Evolutionary conservation across 2,329 filamentous ascomycete species (phyloP).

Genomic region (Trichoderma simmonsii): DNA sequence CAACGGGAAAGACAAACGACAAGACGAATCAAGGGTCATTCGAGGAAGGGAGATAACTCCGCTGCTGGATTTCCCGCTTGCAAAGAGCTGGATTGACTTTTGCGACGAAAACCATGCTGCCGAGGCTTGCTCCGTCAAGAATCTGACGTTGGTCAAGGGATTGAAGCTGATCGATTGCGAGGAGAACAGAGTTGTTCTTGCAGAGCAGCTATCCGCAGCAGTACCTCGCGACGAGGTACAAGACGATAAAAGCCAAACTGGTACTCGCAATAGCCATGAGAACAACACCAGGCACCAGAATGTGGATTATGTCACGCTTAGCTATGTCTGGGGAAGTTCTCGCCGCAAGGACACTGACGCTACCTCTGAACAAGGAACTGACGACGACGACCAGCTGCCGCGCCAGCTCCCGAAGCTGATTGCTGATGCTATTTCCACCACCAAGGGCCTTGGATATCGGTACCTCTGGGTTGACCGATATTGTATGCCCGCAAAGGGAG

Average conservation of each 20-base stretch:
- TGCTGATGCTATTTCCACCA: constrained; percentile 34
- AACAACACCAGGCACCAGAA: constrained; percentile 21
- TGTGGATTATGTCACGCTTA: constrained; percentile 35
- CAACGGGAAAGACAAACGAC: not conserved
- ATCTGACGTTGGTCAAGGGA: constrained; percentile 24
- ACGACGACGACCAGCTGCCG: constrained; percentile 24
- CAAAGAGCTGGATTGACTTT: constrained; percentile 35
- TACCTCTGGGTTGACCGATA: constrained; percentile 40
- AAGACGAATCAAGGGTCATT: constrained; percentile 20
- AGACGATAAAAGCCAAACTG: not conserved
- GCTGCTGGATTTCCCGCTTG: constrained; percentile 30
- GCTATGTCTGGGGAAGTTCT: constrained; percentile 33
- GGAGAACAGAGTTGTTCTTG: constrained; percentile 29
- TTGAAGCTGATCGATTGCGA: constrained; percentile 35
- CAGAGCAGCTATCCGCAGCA: constrained; percentile 25
- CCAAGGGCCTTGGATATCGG: constrained; percentile 32
- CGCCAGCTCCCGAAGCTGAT: constrained; percentile 30
- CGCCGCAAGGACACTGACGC: not conserved
- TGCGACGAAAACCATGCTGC: constrained; percentile 32
- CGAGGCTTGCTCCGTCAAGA: constrained; percentile 24
- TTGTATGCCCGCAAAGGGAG: constrained; percentile 31
- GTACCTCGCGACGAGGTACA: not conserved
- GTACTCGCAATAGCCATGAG: not conserved
- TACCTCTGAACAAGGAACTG: not conserved
- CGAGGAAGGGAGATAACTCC: constrained; percentile 33